Percentiles rank a stretch among this genome's conserved stretches.
Evolutionary conservation across 2,329 filamentous ascomycete species (phyloP).

Genomic region (Aspergillus vadensis): DNA sequence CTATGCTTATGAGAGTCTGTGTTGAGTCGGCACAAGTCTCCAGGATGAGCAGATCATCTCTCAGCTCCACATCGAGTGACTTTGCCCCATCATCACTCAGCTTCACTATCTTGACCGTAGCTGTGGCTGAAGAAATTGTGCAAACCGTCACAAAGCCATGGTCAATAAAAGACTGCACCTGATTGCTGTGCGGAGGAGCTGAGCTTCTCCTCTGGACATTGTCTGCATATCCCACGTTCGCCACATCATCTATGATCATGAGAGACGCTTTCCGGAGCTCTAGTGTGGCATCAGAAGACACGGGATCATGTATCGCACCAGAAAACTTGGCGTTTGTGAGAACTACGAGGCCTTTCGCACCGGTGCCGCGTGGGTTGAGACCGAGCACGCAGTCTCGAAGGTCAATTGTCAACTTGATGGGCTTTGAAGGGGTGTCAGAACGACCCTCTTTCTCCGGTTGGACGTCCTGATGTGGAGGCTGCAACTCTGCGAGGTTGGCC

Average conservation of each 20-base stretch:
- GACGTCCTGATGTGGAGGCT: constrained; percentile 27
- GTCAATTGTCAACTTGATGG: constrained; percentile 59
- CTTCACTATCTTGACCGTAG: constrained; percentile 62
- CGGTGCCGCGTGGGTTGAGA: constrained; percentile 74
- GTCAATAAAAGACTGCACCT: constrained; percentile 55
- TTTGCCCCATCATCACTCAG: constrained; percentile 62
- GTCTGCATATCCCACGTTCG: constrained; percentile 47
- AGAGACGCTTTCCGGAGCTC: constrained; percentile 79
- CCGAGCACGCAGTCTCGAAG: constrained; percentile 81
- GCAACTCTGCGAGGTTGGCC: constrained; percentile 69
- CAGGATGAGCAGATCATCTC: constrained; percentile 82
- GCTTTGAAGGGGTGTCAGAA: constrained; percentile 48
- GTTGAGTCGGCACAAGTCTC: constrained; percentile 98
- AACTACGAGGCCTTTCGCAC: constrained; percentile 76
- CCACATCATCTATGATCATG: constrained; percentile 76
- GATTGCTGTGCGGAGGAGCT: constrained; percentile 40
- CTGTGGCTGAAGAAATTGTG: constrained; percentile 79
- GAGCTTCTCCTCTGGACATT: constrained; percentile 33
- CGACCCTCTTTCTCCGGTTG: constrained; percentile 20
- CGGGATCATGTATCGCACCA: constrained; percentile 66
- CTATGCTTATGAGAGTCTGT: constrained; percentile 79
- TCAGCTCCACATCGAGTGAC: constrained; percentile 75
- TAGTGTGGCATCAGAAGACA: constrained; percentile 64
- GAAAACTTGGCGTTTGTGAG: constrained; percentile 75
- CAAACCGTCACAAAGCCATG: constrained; percentile 84